Evolutionary conservation across 306 rosid genomes (phyloP), one percentile per base, ranked within the genome.

Genomic region (Vigna unguiculata): DNA sequence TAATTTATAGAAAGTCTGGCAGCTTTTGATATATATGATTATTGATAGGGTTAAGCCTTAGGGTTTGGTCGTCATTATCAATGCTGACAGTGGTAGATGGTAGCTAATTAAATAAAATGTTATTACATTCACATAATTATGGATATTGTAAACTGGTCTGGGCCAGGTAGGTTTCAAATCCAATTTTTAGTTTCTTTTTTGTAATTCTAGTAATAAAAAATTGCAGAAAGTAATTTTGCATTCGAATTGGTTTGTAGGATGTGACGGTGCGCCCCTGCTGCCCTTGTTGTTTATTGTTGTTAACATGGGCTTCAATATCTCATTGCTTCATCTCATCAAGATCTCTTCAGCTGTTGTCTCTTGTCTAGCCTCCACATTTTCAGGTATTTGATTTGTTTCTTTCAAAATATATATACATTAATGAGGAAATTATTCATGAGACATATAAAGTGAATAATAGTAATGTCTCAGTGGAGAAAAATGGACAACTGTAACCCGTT

Each of bases 321-420:
- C 98, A 8, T 82, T 93, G 90, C 91, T 91, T 62, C 86, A 89
- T 83, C 98, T 93, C 71, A 88, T 89, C 43, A 93, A 93, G 88
- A 91, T 93, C 74, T 93, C 97, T 47, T 93, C 98, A 8, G 98
- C 97, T 25, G 96, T 93, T 78, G 92, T 91, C 66, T 91, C 97
- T 75, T 84, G 84, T 75, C 93, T 93, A 41, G 97, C 97, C 32
- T 85, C 97, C 58, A 93, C 98, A 9, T 87, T 93, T 80, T 83
- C 96, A 81, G 98, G 98, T 93, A 85, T 49, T 70, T 58, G 12
- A 25, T 75, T 74, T 76, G 74, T 81, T 80, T 80, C 47, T 30
- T 40, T 20, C 43, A 13, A 52, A n/a, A 4, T 54, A 65, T 66
- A 46, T 47, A 78, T 19, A 2, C 4, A 16, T 79, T 71, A 40